Evolutionary conservation across 2,329 filamentous ascomycete species (phyloP).

Genomic region (Kalmusia sp.): DNA sequence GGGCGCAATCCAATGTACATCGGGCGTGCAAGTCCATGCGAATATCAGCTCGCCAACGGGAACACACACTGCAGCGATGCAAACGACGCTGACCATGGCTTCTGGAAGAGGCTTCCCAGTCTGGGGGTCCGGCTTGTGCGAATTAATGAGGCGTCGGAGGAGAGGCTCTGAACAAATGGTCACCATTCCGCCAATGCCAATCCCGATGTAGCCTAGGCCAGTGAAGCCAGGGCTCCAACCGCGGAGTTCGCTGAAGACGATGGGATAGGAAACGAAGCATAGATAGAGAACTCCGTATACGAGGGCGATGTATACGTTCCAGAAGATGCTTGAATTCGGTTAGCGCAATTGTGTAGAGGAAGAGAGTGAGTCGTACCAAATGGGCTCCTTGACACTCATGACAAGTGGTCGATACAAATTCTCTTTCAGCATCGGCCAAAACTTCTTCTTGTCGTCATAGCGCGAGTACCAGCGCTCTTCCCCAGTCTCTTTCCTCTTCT

Average conservation of each 20-base stretch:
- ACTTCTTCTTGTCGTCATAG: slow-evolving; percentile 76
- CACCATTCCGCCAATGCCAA: slow-evolving; percentile 63
- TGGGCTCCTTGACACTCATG: slow-evolving; percentile 81
- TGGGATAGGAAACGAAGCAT: slow-evolving; percentile 89
- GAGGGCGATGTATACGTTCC: slow-evolving; percentile 74
- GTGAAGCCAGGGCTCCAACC: slow-evolving; percentile 78
- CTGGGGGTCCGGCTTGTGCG: slow-evolving; percentile 74
- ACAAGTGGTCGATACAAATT: slow-evolving; percentile 81
- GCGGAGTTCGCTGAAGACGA: slow-evolving; percentile 77
- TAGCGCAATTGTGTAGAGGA: neutral
- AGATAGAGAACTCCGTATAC: slow-evolving; percentile 89
- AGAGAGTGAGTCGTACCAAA: slow-evolving; percentile 65
- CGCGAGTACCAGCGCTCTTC: slow-evolving; percentile 77
- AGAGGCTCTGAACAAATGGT: slow-evolving; percentile 68
- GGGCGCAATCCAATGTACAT: slow-evolving; percentile 82
- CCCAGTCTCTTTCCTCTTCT: slow-evolving; percentile 74
- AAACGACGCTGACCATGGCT: slow-evolving; percentile 80
- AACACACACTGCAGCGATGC: slow-evolving; percentile 75
- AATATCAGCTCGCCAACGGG: slow-evolving; percentile 85
- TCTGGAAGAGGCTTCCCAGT: slow-evolving; percentile 80
- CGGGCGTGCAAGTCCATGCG: slow-evolving; percentile 82
- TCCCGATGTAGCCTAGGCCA: slow-evolving; percentile 80
- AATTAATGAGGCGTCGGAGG: slow-evolving; percentile 78
- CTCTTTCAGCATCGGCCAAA: slow-evolving; percentile 72
- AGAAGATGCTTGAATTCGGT: slow-evolving; percentile 67